These are phyloP conservation scores for Leishmania arabica DNA, from an alignment of 208 protist species.

Conservation along the genomic window DNA sequence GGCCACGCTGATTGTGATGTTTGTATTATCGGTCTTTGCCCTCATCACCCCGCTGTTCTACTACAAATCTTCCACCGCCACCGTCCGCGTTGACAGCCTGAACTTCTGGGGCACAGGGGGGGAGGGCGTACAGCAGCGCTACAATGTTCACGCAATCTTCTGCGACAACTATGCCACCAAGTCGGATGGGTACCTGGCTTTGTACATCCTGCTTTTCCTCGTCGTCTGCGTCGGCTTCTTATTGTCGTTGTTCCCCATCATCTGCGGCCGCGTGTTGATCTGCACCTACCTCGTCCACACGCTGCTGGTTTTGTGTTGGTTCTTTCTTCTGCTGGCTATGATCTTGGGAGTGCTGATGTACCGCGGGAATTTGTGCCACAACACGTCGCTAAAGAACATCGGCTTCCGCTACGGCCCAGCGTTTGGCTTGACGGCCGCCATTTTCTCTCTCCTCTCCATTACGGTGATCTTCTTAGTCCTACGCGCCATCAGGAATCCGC, in stretches of 20 bases:
- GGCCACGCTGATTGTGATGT: slow-evolving; percentile 16
- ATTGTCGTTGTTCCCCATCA: slow-evolving; percentile 30
- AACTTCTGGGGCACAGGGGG: slow-evolving; percentile 7
- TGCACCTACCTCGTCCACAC: slow-evolving; percentile 36
- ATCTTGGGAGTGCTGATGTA: slow-evolving; percentile 27
- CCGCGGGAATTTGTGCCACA: slow-evolving; percentile 23
- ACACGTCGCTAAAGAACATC: slow-evolving; percentile 27
- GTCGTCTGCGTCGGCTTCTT: slow-evolving; percentile 7
- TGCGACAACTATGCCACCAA: slow-evolving; percentile 23
- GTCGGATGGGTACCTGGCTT: slow-evolving; percentile 23
- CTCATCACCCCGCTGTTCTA: slow-evolving; percentile 23
- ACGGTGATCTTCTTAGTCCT: slow-evolving; percentile 30
- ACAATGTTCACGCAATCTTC: slow-evolving; percentile 20
- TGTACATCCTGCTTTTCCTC: slow-evolving; percentile 24
- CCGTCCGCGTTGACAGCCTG: slow-evolving; percentile 18
- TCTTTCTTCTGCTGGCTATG: slow-evolving; percentile 31
- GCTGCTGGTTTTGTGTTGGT: slow-evolving; percentile 25
- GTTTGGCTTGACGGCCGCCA: slow-evolving; percentile 34
- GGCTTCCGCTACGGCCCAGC: slow-evolving; percentile 50
- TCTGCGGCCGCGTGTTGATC: slow-evolving; percentile 31
- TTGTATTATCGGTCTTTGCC: slow-evolving; percentile 29
- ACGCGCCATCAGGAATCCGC: slow-evolving; percentile 12
- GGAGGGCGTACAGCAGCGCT: slow-evolving; percentile 5
- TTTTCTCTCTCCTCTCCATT: slow-evolving; percentile 34
- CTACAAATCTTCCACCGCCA: slow-evolving; percentile 12